Base-by-base conservation (phyloP, 2,329 filamentous ascomycete genomes). In the Iodosphaeria phyllophila region DNA sequence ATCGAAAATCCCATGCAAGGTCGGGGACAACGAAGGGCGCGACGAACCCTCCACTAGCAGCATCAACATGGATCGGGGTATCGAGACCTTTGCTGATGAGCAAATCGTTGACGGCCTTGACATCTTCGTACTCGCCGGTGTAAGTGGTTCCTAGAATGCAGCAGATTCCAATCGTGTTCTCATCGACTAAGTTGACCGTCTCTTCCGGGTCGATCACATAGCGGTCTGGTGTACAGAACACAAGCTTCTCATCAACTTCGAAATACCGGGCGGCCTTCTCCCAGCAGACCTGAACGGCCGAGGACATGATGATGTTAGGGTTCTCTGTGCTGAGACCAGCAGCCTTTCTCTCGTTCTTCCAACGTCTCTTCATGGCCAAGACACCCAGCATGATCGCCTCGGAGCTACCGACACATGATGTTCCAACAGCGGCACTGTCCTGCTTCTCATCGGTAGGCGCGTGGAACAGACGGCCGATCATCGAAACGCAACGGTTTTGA, bases 231-330 rank as follows among this genome's bases (percentile, higher is more conserved):
- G 64, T 64, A 49, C 69, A 74, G 47, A 66, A 71, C 16, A 74
- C 66, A 6, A 65, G 83, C 52, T 78, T 80, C 58, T 93, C 84
- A 38, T 93, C 86, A 20, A 93, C 67, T 41, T 95, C 86, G 40
- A 92, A 89, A 56, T 91, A 92, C 25, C 82, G 64, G 4, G 75
- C 70, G 1, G 76, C 74, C 58, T 93, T 93, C 51, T 93, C 83
- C 84, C 84, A 93, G 61, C 83, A 92, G 20, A 93, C 86, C 54
- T 95, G 86, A 3, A 93, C 86, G 16, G 86, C 84, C 14, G 79
- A 82, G 40, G 79, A 89, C 86, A 95, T 93, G 58, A 95, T 58
- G 32, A 95, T 74, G 53, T 95, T 95, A 28, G 86, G 86, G 22
- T 65, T 64, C 33, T 83, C 78, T 31, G 50, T 66, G 27, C 82